Evolutionary conservation across 1,284 basidiomycete genomes (phyloP), one percentile per base, ranked within the genome.

Genomic region (Sanghuangporus baumii): DNA sequence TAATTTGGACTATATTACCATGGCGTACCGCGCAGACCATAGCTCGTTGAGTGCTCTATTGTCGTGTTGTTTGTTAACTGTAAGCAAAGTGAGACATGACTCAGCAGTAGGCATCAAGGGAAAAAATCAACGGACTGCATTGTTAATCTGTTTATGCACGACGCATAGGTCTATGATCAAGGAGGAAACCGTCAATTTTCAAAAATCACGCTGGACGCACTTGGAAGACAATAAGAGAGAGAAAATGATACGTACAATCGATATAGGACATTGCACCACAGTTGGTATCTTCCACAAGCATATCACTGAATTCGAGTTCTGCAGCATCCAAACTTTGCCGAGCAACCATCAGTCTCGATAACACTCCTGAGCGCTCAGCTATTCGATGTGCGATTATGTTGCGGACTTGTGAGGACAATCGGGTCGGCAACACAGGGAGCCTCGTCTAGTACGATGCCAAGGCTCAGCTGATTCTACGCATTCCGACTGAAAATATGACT

Each of bases 291-390:
- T 99, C 97, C 12, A 98, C 87, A 14, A 99, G 80, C 87, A 96
- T 92, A 77, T 99, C 97, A 66, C 92, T 94, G 70, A 96, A 96
- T 73, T 99, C 97, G 59, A 99, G 86, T 77, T 99, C 97, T 64
- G 87, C 81, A 9, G 88, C 96, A 72, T 99, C 97, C 71, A 94
- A 79, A 72, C 98, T 94, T 73, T 99, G 97, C 14, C 97, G 83
- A 0, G 93, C 93, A 55, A 98, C 81, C 41, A 88, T 76, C 64
- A 98, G 82, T 60, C 89, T 92, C 1, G 81, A 74, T 16, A 81
- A 76, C 7, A 88, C 86, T 12, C 80, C 76, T 52, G 79, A 78
- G 43, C 93, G 81, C 66, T 88, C 83, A 2, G 73, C 66, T 59
- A 85, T 81, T 55, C 94, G 87, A 67, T 88, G 81, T 0, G 84